These are phyloP conservation scores for Blastobotrys aristatus DNA, from an alignment of 1,139 yeast genomes.

Conservation along the genomic window DNA sequence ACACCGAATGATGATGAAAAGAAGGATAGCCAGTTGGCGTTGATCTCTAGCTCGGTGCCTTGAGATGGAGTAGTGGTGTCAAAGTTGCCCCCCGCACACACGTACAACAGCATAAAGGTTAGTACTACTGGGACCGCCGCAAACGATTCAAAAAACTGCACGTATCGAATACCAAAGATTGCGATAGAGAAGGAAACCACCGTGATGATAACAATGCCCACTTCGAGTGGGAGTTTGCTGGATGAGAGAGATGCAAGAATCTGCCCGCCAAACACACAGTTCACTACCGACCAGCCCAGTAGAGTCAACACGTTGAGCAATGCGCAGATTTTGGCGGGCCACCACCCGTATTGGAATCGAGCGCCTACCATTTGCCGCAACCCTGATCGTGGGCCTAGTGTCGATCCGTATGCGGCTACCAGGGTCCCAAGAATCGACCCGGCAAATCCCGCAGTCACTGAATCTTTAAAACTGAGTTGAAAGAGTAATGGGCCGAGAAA, in stretches of 20 bases:
- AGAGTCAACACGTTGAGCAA: slow-evolving; percentile 66
- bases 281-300: slow-evolving; percentile 84
- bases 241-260: slow-evolving; percentile 60
- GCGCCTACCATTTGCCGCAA: slow-evolving; percentile 83
- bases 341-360: slow-evolving; percentile 75
- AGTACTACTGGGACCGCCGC: slow-evolving; percentile 67
- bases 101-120: slow-evolving; percentile 64
- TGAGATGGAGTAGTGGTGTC: slow-evolving; percentile 38
- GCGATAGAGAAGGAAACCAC: slow-evolving; percentile 61
- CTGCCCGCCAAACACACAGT: slow-evolving; percentile 82
- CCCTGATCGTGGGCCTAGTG: slow-evolving; percentile 85
- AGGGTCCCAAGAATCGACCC: slow-evolving; percentile 65
- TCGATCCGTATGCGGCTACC: slow-evolving; percentile 74
- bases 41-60: slow-evolving; percentile 41
- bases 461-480: slow-evolving; percentile 59
- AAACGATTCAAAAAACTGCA: slow-evolving; percentile 61
- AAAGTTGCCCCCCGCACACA: slow-evolving; percentile 56
- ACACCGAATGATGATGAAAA: slow-evolving; percentile 73
- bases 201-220: slow-evolving; percentile 69
- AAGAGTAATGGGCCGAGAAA: slow-evolving; percentile 68
- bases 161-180: slow-evolving; percentile 68
- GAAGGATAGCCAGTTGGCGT: slow-evolving; percentile 69
- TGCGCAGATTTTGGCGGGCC: slow-evolving; percentile 70
- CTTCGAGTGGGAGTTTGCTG: slow-evolving; percentile 59
- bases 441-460: slow-evolving; percentile 54